These are phyloP conservation scores for Nicotiana attenuata DNA, from an alignment of 257 asterid species.

Conservation along the genomic window DNA sequence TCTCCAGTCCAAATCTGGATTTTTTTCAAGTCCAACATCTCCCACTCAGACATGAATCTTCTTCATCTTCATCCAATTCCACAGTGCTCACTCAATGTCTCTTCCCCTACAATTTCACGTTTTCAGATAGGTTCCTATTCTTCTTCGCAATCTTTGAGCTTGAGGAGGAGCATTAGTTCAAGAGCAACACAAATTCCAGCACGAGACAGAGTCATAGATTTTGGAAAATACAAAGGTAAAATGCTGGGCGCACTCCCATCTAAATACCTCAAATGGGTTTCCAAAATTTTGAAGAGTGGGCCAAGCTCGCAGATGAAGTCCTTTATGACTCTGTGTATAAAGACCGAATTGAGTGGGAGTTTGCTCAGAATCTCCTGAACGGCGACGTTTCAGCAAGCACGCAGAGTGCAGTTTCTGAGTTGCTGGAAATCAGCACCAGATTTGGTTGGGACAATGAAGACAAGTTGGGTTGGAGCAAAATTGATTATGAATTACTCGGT, in stretches of 20 bases:
- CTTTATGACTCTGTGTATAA: conserved; percentile 61
- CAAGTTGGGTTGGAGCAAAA: conserved; percentile 60
- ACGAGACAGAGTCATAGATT: conserved; percentile 60
- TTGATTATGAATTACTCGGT: conserved; percentile 65
- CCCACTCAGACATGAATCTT: background rate
- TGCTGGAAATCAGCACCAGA: conserved; percentile 61
- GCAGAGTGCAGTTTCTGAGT: conserved; percentile 38
- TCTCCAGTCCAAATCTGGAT: background rate
- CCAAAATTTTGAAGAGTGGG: conserved; percentile 74
- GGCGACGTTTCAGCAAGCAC: conserved; percentile 32
- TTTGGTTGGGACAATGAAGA: conserved; percentile 81
- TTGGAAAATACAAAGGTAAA: conserved; percentile 67
- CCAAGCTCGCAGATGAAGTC: conserved; percentile 66
- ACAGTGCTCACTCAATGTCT: background rate
- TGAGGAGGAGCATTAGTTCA: background rate
- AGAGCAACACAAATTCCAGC: conserved; percentile 28
- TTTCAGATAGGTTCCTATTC: background rate
- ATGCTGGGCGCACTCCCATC: conserved; percentile 88
- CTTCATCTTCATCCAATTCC: background rate
- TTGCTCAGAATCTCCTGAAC: conserved; percentile 55
- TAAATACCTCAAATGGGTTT: conserved; percentile 66
- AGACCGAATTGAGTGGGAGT: conserved; percentile 88
- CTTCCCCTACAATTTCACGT: background rate
- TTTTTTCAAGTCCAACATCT: background rate
- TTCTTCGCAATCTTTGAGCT: background rate